These are phyloP conservation scores for Boletus huronensis DNA, from an alignment of 768 basidiomycete species.

Conservation along the genomic window DNA sequence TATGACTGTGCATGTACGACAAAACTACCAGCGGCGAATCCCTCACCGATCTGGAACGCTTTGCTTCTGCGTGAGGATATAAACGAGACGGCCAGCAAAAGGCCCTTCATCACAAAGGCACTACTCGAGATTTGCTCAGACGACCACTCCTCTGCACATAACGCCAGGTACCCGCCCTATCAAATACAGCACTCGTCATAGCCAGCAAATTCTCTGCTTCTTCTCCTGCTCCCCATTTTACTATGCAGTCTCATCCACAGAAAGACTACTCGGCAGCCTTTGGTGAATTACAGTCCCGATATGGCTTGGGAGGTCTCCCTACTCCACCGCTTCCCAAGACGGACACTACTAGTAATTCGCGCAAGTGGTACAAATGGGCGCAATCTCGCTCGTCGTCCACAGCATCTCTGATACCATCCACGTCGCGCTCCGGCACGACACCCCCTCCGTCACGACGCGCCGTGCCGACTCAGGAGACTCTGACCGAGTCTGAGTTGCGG, in stretches of 20 bases:
- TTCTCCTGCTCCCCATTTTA: neutral
- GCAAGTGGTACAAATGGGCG: conserved; percentile 21
- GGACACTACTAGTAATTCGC: neutral
- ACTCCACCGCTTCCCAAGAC: neutral
- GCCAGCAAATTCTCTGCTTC: neutral
- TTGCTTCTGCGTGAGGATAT: neutral
- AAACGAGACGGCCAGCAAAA: neutral
- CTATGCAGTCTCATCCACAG: conserved; percentile 5
- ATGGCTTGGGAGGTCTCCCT: conserved; percentile 13
- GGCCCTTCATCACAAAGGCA: neutral
- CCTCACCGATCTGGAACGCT: neutral
- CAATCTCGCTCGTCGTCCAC: conserved; percentile 15
- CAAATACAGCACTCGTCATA: neutral
- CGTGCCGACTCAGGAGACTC: neutral
- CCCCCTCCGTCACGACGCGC: neutral
- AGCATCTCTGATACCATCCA: conserved; percentile 7
- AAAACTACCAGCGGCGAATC: no score
- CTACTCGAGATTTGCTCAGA: neutral
- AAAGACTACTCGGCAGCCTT: conserved; percentile 27
- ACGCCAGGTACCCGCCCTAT: neutral
- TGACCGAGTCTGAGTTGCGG: neutral
- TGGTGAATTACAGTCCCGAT: conserved; percentile 18
- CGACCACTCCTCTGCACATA: neutral
- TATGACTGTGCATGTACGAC: conserved; percentile 1
- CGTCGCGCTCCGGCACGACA: neutral